Evolutionary conservation across 169 alveolate species (phyloP).

Genomic region (Plasmodium vivax): DNA sequence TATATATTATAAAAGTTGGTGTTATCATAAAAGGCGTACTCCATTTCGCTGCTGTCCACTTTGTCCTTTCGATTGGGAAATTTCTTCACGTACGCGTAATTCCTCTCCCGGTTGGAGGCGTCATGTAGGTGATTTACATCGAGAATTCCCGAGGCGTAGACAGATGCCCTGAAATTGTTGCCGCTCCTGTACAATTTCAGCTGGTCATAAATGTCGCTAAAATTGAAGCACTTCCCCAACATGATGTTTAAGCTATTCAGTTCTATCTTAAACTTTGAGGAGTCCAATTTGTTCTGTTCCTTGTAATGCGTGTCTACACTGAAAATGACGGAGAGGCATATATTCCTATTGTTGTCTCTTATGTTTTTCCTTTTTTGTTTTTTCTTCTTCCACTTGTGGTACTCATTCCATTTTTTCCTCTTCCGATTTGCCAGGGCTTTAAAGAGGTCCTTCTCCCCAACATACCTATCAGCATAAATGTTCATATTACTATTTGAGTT

Average conservation of each 20-base stretch:
- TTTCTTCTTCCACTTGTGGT: slow-evolving; percentile 16
- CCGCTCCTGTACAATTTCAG: slow-evolving; percentile 30
- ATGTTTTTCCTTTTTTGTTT: slow-evolving; percentile 31
- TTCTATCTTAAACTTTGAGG: slow-evolving; percentile 2
- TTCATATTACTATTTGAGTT: background rate
- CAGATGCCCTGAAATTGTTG: slow-evolving; percentile 13
- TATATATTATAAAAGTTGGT: slow-evolving; percentile 52
- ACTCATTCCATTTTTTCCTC: slow-evolving; percentile 7
- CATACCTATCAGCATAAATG: background rate
- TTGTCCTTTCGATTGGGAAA: background rate
- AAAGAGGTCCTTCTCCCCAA: slow-evolving; percentile 11
- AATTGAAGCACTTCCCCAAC: slow-evolving; percentile 51
- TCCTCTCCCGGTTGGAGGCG: background rate
- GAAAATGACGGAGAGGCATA: slow-evolving; percentile 43
- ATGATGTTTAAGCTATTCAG: slow-evolving; percentile 33
- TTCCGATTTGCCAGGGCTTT: background rate
- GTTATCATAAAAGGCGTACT: slow-evolving; percentile 52
- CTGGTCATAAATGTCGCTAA: slow-evolving; percentile 48
- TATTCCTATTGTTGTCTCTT: slow-evolving; percentile 47
- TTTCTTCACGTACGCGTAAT: background rate
- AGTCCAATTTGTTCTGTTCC: slow-evolving; percentile 12
- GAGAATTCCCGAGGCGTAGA: background rate
- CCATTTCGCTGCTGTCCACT: background rate
- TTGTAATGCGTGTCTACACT: slow-evolving; percentile 27
- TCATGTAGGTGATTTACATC: slow-evolving; percentile 10